Conservation (phyloP, 2,329 filamentous ascomycete genomes). For the Ophiosphaerella herpotricha region DNA sequence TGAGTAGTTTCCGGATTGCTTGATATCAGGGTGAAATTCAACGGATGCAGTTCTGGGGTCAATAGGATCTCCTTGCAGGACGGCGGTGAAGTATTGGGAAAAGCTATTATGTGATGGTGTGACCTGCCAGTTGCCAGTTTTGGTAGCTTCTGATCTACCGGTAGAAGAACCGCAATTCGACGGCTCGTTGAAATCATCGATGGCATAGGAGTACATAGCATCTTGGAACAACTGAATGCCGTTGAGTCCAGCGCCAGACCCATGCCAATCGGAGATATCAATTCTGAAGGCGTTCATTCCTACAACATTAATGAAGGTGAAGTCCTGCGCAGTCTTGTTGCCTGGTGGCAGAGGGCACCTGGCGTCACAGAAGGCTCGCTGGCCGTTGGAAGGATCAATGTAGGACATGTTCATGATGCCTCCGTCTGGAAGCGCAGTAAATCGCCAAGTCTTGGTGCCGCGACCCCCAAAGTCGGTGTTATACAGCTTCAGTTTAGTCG, state of each 20-base stretch:
- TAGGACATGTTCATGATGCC: slow-evolving; percentile 98
- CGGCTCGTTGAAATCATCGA: slow-evolving; percentile 88
- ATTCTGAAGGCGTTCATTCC: slow-evolving; percentile 88
- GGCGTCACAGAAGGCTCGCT: slow-evolving; percentile 74
- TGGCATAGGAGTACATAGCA: slow-evolving; percentile 82
- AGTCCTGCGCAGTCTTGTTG: slow-evolving; percentile 79
- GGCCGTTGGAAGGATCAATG: slow-evolving; percentile 70
- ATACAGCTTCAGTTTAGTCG: slow-evolving; percentile 83
- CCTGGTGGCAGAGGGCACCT: slow-evolving; percentile 79
- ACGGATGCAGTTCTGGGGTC: slow-evolving; percentile 67
- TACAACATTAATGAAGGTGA: slow-evolving; percentile 88
- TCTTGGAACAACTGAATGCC: slow-evolving; percentile 88
- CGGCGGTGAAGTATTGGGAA: slow-evolving; percentile 76
- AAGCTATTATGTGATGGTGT: slow-evolving; percentile 70
- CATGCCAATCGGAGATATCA: slow-evolving; percentile 87
- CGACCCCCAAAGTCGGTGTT: slow-evolving; percentile 85
- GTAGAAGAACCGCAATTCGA: slow-evolving; percentile 68
- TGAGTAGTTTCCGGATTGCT: slow-evolving; percentile 87
- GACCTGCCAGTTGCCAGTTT: slow-evolving; percentile 74
- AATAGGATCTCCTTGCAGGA: slow-evolving; percentile 61
- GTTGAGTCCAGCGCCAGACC: slow-evolving; percentile 78
- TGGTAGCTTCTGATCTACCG: slow-evolving; percentile 63
- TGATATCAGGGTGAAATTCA: slow-evolving; percentile 81
- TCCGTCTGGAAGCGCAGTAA: slow-evolving; percentile 80
- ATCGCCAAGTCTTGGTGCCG: slow-evolving; percentile 86